Percentiles rank a stretch among this genome's conserved stretches.
Evolutionary conservation across 306 rosid species (phyloP).

Genomic region (Cyamopsis tetragonoloba): DNA sequence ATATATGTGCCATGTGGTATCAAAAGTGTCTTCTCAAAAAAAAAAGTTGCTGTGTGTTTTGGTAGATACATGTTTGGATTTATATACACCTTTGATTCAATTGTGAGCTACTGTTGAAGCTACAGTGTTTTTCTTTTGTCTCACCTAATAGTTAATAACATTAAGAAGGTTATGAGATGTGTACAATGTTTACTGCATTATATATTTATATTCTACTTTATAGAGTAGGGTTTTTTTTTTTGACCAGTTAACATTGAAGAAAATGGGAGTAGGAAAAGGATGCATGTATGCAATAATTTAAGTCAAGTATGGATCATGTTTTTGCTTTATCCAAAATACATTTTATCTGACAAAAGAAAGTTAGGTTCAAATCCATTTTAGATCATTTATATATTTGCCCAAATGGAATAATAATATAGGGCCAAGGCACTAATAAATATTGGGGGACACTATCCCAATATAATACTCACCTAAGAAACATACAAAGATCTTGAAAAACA

Average conservation of each 20-base stretch:
- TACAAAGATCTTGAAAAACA: background rate
- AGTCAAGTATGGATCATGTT: constrained; percentile 13
- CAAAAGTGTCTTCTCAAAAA: background rate
- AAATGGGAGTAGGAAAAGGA: background rate
- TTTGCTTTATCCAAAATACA: constrained; percentile 7
- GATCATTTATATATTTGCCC: constrained; percentile 12
- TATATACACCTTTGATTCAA: constrained; percentile 18
- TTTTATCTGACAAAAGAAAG: background rate
- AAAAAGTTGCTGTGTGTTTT: constrained; percentile 8
- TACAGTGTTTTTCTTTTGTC: background rate
- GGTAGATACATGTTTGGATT: constrained; percentile 11
- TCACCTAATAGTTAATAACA: background rate
- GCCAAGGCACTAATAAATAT: background rate
- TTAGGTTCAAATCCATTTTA: constrained; percentile 1
- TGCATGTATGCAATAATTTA: constrained; percentile 9
- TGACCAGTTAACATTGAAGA: background rate
- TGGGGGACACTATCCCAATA: background rate
- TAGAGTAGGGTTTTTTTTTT: background rate
- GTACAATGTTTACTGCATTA: background rate
- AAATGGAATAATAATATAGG: background rate
- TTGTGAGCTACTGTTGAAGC: background rate
- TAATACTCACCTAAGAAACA: background rate
- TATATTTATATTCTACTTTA: no score
- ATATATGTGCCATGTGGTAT: background rate
- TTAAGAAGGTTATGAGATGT: background rate